Conservation (phyloP, 2,329 filamentous ascomycete species). For the Cercospora zeina region DNA sequence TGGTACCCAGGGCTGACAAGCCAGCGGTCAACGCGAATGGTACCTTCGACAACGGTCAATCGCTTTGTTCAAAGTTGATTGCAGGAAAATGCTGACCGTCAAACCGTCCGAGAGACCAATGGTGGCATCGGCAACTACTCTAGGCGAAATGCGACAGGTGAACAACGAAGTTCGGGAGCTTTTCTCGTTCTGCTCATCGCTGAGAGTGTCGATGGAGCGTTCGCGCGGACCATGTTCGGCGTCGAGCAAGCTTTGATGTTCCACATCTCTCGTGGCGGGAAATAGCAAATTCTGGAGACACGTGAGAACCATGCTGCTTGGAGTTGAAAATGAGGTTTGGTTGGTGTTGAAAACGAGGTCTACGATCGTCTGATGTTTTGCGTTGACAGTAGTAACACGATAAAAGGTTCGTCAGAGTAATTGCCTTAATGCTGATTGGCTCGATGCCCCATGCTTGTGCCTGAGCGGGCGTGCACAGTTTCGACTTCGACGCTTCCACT, state of each 20-base stretch:
- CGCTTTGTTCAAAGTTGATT: background rate
- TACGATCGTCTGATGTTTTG: background rate
- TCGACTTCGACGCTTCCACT: background rate
- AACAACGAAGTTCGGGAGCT: background rate
- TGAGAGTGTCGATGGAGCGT: constrained; percentile 12
- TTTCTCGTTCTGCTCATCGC: constrained; percentile 11
- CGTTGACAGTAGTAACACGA: background rate
- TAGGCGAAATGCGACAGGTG: constrained; percentile 34
- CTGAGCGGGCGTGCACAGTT: background rate
- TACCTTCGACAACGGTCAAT: background rate
- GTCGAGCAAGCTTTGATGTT: constrained; percentile 16
- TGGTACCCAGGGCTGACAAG: constrained; percentile 44
- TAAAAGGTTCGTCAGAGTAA: background rate
- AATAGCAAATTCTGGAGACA: constrained; percentile 17
- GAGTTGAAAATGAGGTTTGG: background rate
- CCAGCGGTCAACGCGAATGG: constrained; percentile 49
- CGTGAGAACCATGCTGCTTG: constrained; percentile 15
- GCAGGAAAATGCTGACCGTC: constrained; percentile 34
- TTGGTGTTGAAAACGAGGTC: background rate
- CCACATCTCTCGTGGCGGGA: constrained; percentile 12
- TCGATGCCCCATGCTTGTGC: background rate
- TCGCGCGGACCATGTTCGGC: constrained; percentile 14
- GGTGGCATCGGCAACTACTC: constrained; percentile 50
- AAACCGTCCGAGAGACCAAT: constrained; percentile 46
- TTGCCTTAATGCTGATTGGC: background rate